Evolutionary conservation across 345 rosid genomes (phyloP).

Genomic region (Sonneratia caseolaris): DNA sequence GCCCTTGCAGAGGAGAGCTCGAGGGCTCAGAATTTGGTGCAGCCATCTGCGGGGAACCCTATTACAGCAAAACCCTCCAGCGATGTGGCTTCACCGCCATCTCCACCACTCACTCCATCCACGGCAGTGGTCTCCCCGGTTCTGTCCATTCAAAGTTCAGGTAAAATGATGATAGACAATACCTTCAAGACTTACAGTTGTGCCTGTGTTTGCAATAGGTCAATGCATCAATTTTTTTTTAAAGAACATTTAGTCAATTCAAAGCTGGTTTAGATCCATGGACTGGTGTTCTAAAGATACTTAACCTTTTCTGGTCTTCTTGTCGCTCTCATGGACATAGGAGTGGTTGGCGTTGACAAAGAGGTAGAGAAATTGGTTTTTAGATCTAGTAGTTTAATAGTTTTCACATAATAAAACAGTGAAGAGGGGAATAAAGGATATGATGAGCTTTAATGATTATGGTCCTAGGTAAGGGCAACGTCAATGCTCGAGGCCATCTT

Average conservation of each 20-base stretch:
- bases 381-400: not conserved
- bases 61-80: not conserved
- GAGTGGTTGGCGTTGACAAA: conserved; percentile 5
- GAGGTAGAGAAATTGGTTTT: not conserved
- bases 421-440: too few relatives aligned
- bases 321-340: conserved; percentile 21
- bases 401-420: too few relatives aligned
- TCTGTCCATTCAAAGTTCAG: conserved; percentile 59
- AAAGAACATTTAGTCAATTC: not conserved
- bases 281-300: not conserved
- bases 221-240: not conserved
- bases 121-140: conserved; percentile 55
- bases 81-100: conserved; percentile 40
- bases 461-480: too few relatives aligned
- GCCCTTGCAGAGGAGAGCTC: conserved; percentile 68
- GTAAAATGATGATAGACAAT: conserved; percentile 14
- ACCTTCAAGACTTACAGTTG: conserved; percentile 1
- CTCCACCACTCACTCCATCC: conserved; percentile 52
- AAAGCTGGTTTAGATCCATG: conserved; percentile 5
- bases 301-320: conserved; percentile 22
- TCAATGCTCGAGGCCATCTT: too few relatives aligned
- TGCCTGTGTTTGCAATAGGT: not conserved
- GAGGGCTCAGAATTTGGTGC: conserved; percentile 20
- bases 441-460: too few relatives aligned
- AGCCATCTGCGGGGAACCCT: conserved; percentile 10